A percentile compares a stretch with the other conserved stretches of the same genome.
phyloP scores from a whole-genome alignment of 1,139 yeast genomes.

The Candida dubliniensis region DNA sequence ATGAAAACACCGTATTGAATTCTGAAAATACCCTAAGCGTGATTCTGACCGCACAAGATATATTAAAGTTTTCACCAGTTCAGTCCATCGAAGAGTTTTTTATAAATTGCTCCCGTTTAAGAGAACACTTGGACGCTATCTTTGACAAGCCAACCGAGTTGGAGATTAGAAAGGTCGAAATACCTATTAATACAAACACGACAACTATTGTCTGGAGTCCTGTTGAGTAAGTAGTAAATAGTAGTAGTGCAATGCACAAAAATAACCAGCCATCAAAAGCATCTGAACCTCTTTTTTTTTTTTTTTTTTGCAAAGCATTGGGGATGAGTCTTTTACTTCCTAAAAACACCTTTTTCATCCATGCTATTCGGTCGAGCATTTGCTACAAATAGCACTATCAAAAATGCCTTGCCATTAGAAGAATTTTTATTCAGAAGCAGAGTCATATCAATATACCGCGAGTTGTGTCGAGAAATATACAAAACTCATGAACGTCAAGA shows the following conservation, averaged over 20 bases:
- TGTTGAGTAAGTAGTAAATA: not conserved
- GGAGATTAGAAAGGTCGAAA: not conserved
- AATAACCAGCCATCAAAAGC: not conserved
- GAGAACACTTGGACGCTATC: not conserved
- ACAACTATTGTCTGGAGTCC: not conserved
- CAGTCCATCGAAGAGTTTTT: not conserved
- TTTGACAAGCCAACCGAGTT: not conserved
- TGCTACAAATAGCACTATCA: not conserved
- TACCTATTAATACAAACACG: not conserved
- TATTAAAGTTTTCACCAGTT: not conserved
- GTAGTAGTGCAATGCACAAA: not conserved
- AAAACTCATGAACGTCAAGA: constrained; percentile 39
- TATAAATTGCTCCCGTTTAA: not conserved
- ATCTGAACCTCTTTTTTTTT: not conserved
- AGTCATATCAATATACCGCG: constrained; percentile 34
- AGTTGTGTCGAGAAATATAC: constrained; percentile 34
- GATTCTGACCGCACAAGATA: not conserved
- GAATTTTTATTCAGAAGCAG: constrained; percentile 43
- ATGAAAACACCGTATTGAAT: not conserved
- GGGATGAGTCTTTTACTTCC: not conserved
- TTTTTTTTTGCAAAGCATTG: not conserved
- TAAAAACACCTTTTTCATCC: not conserved
- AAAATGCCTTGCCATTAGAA: constrained; percentile 32
- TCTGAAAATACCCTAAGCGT: not conserved
- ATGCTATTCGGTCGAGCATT: not conserved